Conservation (phyloP, 305 asterid species). For the Fraxinus platypoda region DNA sequence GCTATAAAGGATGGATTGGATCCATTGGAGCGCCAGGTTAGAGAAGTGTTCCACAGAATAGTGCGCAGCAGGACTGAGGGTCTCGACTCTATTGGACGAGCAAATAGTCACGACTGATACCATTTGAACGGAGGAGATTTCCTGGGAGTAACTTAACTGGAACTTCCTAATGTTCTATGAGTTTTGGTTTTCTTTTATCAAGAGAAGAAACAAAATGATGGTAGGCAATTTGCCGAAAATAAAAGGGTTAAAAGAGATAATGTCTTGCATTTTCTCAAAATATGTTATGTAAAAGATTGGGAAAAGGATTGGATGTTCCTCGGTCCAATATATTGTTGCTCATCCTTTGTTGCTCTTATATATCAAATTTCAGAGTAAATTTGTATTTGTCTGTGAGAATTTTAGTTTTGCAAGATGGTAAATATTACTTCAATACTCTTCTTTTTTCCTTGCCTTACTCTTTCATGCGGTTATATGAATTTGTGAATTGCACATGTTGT, state of each 20-base stretch:
- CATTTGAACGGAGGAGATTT: neutral
- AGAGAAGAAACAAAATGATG: neutral
- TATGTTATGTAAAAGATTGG: conserved; percentile 37
- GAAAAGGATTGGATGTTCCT: conserved; percentile 31
- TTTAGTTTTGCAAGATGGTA: neutral
- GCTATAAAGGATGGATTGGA: conserved; percentile 15
- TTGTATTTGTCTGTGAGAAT: conserved; percentile 3
- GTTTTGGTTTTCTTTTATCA: neutral
- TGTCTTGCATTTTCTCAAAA: conserved; percentile 27
- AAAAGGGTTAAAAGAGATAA: neutral
- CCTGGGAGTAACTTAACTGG: neutral
- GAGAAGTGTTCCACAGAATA: conserved; percentile 16
- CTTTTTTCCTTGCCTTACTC: neutral
- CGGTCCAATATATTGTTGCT: conserved; percentile 30
- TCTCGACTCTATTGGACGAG: neutral
- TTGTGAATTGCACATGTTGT: neutral
- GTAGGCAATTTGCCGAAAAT: neutral
- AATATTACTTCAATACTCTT: neutral
- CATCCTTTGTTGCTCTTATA: conserved; percentile 26
- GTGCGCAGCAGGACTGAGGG: conserved; percentile 12
- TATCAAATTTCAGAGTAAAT: conserved; percentile 26
- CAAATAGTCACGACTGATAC: conserved; percentile 1
- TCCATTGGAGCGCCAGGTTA: conserved; percentile 8
- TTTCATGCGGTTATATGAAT: neutral
- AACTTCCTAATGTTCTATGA: neutral